Conservation (phyloP, 768 basidiomycete genomes). For the Crassisporium funariophilum region DNA sequence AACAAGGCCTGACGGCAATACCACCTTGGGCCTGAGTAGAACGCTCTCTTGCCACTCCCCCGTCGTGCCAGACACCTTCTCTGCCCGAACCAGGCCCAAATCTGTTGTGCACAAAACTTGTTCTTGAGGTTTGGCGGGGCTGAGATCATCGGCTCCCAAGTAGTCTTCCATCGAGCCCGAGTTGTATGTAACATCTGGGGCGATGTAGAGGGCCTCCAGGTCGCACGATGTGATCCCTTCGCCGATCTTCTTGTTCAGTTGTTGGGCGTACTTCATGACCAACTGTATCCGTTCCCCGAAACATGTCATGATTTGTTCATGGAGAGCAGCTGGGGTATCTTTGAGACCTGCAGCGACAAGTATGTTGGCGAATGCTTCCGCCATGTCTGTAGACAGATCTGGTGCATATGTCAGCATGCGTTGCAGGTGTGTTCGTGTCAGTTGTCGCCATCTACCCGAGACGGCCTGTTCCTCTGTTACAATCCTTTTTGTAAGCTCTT, state of each 20-base stretch:
- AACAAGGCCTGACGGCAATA: constrained; percentile 44
- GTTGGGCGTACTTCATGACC: constrained; percentile 47
- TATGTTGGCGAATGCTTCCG: constrained; percentile 45
- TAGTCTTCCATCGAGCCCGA: constrained; percentile 47
- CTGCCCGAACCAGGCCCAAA: constrained; percentile 48
- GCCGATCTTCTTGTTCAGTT: constrained; percentile 58
- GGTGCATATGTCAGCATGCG: constrained; percentile 37
- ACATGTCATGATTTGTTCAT: constrained; percentile 39
- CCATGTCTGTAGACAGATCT: constrained; percentile 32
- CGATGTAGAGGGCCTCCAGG: constrained; percentile 50
- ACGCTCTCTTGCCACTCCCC: constrained; percentile 52
- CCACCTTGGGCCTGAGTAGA: constrained; percentile 58
- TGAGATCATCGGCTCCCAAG: constrained; percentile 25
- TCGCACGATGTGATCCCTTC: constrained; percentile 61
- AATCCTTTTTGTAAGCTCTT: constrained; percentile 1
- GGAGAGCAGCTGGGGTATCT: constrained; percentile 32
- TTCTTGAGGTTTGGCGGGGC: no score
- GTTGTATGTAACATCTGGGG: constrained; percentile 44
- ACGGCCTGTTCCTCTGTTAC: constrained; percentile 49
- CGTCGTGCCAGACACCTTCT: constrained; percentile 38
- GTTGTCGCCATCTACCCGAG: constrained; percentile 57
- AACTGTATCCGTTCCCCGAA: constrained; percentile 46
- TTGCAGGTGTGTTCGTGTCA: constrained; percentile 51
- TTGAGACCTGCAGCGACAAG: constrained; percentile 40
- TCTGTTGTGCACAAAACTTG: constrained; percentile 58